Percentiles rank a stretch among this genome's conserved stretches.
Evolutionary conservation across 2,329 filamentous ascomycete genomes (phyloP).

Genomic region (Diaporthe amygdali): DNA sequence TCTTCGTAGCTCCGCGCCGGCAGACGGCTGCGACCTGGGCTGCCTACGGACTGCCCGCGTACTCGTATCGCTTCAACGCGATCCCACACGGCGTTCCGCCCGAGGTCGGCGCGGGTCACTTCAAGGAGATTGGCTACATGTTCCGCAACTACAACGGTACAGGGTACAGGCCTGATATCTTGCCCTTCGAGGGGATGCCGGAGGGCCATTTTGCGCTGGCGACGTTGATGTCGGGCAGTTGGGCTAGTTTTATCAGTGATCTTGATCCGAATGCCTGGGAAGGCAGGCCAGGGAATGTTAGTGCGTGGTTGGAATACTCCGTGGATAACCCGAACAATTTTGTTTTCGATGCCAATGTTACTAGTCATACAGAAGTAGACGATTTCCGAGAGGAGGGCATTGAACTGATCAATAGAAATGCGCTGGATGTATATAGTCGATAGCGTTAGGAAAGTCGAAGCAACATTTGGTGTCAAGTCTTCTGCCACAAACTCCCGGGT

Average conservation of each 20-base stretch:
- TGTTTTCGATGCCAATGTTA: conserved; percentile 14
- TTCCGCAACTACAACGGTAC: conserved; percentile 24
- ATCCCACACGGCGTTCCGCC: conserved; percentile 9
- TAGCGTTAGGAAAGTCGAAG: background rate
- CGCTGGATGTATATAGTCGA: background rate
- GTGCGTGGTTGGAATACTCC: background rate
- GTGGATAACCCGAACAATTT: background rate
- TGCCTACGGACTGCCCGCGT: background rate
- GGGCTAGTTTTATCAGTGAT: conserved; percentile 26
- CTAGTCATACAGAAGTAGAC: background rate
- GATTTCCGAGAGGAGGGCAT: conserved; percentile 3
- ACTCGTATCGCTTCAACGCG: conserved; percentile 17
- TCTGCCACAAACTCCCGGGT: too few species aligned
- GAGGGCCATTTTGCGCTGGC: conserved; percentile 2
- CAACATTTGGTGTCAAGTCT: background rate
- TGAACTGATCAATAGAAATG: background rate
- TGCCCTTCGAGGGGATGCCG: conserved; percentile 3
- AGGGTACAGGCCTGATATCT: conserved; percentile 1
- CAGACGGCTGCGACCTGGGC: conserved; percentile 11
- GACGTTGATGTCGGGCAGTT: conserved; percentile 25
- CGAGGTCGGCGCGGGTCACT: conserved; percentile 11
- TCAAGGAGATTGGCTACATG: conserved; percentile 21
- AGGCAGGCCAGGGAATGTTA: background rate
- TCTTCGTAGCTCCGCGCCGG: conserved; percentile 15
- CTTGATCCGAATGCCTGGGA: conserved; percentile 26